These are phyloP conservation scores for Protomyces inouyei DNA, from an alignment of 1,139 yeast species.

Conservation along the genomic window DNA sequence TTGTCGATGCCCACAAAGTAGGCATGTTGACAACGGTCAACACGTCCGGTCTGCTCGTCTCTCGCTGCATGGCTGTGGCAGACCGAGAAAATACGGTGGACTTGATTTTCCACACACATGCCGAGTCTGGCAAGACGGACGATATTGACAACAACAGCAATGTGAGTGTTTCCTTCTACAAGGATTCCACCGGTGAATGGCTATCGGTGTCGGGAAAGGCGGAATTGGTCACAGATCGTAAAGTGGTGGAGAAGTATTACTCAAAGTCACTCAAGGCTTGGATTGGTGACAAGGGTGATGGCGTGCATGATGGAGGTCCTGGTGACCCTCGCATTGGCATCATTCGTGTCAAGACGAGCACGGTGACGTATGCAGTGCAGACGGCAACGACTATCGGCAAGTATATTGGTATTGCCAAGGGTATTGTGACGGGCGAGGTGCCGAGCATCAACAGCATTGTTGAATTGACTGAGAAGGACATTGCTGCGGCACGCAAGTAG, in stretches of 20 bases:
- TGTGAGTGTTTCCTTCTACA: constrained; percentile 70
- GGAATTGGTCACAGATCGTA: constrained; percentile 28
- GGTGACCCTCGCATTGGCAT: constrained; percentile 38
- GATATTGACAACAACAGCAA: constrained; percentile 56
- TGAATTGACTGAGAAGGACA: constrained; percentile 20
- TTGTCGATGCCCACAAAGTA: constrained; percentile 25
- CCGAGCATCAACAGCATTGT: constrained; percentile 25
- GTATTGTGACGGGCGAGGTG: constrained; percentile 25
- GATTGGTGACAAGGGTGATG: constrained; percentile 51
- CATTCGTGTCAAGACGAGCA: constrained; percentile 29
- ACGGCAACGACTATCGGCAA: constrained; percentile 10
- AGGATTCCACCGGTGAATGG: constrained; percentile 90
- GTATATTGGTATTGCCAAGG: constrained; percentile 16
- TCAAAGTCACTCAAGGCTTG: constrained; percentile 76
- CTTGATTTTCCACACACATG: constrained; percentile 32
- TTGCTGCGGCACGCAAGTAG: constrained; percentile 18
- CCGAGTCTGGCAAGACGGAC: constrained; percentile 30
- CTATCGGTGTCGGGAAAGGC: constrained; percentile 73
- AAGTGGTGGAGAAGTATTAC: constrained; percentile 36
- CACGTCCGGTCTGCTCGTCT: constrained; percentile 22
- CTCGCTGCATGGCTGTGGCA: constrained; percentile 41
- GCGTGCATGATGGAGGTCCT: constrained; percentile 26
- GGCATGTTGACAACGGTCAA: constrained; percentile 28
- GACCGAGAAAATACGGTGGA: constrained; percentile 32
- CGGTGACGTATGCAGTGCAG: constrained; percentile 31